A percentile compares a stretch with the other conserved stretches of the same genome.
Conservation (phyloP, 768 basidiomycete species). For the Tulasnella sp. region DNA sequence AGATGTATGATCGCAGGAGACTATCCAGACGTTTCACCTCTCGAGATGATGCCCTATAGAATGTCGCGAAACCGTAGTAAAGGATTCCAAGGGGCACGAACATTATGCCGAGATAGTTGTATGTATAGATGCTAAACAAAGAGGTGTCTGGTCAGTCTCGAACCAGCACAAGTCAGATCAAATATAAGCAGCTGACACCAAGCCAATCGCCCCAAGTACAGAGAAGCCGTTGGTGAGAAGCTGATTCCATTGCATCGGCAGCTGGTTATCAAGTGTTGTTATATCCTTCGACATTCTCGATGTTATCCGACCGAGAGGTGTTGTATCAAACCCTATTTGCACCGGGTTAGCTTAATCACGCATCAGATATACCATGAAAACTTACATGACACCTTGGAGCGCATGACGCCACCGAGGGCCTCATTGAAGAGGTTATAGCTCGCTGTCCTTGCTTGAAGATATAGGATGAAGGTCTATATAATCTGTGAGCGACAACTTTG, state of each 20-base stretch:
- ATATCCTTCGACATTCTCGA: conserved; percentile 28
- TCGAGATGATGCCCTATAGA: conserved; percentile 13
- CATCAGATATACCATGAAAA: too few relatives aligned
- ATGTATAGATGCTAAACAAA: conserved; percentile 14
- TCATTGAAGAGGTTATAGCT: too few relatives aligned
- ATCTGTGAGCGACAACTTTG: too few relatives aligned
- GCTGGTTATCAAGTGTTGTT: conserved; percentile 26
- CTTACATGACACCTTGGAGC: too few relatives aligned
- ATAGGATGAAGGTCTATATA: too few relatives aligned
- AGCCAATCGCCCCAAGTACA: not conserved
- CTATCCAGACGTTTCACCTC: conserved; percentile 14
- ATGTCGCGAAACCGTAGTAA: conserved; percentile 22
- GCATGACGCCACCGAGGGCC: too few relatives aligned
- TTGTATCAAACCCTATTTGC: not conserved
- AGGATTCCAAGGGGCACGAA: conserved; percentile 1
- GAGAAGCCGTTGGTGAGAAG: conserved; percentile 16
- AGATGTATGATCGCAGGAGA: not conserved
- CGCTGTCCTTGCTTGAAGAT: too few relatives aligned
- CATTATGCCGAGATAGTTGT: conserved; percentile 21
- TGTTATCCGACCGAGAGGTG: conserved; percentile 26
- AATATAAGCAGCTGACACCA: not conserved
- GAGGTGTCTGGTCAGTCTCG: not conserved
- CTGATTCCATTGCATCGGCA: too few relatives aligned
- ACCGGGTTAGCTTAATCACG: too few relatives aligned
- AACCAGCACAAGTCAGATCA: not conserved